Conservation (phyloP, 2,329 filamentous ascomycete genomes). For the Simplicillium aogashimaense region DNA sequence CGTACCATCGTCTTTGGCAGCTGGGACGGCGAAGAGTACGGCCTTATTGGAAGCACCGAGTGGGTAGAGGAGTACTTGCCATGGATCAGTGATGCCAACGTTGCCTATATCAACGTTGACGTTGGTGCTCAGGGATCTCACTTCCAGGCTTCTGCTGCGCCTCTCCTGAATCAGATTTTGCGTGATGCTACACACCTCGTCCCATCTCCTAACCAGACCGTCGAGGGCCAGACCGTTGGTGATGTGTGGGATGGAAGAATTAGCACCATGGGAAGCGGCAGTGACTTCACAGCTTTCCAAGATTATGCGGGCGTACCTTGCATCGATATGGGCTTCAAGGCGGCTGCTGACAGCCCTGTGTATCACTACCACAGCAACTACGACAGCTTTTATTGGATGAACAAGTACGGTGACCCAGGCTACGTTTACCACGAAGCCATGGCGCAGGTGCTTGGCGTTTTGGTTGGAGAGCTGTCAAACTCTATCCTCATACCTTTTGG, state of each 20-base stretch:
- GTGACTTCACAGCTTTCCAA: constrained; percentile 67
- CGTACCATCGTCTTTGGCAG: constrained; percentile 85
- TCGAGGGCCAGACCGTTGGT: constrained; percentile 58
- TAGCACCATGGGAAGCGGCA: constrained; percentile 59
- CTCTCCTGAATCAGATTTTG: constrained; percentile 65
- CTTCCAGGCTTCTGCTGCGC: constrained; percentile 60
- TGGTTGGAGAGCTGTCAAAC: constrained; percentile 52
- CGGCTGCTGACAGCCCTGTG: constrained; percentile 35
- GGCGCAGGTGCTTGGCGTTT: constrained; percentile 54
- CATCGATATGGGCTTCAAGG: constrained; percentile 51
- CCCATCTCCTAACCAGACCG: constrained; percentile 66
- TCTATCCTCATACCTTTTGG: constrained; percentile 53
- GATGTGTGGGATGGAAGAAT: constrained; percentile 58
- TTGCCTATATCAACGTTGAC: constrained; percentile 84
- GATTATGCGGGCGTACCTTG: constrained; percentile 60
- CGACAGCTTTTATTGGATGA: constrained; percentile 86
- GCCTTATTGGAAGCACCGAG: constrained; percentile 76
- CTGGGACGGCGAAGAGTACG: constrained; percentile 81
- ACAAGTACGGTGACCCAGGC: constrained; percentile 61
- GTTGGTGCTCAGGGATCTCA: constrained; percentile 56
- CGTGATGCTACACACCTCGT: constrained; percentile 55
- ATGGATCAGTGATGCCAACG: constrained; percentile 62
- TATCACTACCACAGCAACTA: constrained; percentile 91
- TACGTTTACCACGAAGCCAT: constrained; percentile 58
- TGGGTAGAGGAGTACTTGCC: constrained; percentile 87